Evolutionary conservation across 2,329 filamentous ascomycete species (phyloP).

Genomic region (Colletotrichum lupini): DNA sequence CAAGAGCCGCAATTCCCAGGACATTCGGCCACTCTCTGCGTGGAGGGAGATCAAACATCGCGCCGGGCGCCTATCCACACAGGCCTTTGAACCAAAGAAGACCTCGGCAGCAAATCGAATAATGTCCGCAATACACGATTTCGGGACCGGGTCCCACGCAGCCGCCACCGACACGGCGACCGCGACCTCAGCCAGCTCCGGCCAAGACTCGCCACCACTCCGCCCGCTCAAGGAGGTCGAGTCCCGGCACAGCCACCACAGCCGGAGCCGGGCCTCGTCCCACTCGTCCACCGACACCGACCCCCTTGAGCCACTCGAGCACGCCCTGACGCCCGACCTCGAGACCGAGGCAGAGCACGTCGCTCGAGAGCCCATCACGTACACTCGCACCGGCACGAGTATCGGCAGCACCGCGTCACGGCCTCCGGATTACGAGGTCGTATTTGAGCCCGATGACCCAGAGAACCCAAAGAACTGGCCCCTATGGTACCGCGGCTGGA

Average conservation of each 20-base stretch:
- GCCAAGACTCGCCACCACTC: slow-evolving; percentile 29
- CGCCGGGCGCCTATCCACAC: neutral
- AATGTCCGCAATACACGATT: slow-evolving; percentile 25
- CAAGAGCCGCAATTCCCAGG: neutral
- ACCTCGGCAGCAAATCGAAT: neutral
- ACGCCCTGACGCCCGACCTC: slow-evolving; percentile 49
- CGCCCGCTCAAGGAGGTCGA: slow-evolving; percentile 10
- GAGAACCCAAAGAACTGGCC: slow-evolving; percentile 77
- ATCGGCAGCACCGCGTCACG: slow-evolving; percentile 53
- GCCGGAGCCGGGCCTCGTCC: slow-evolving; percentile 15
- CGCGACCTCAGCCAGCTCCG: slow-evolving; percentile 16
- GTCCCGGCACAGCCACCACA: slow-evolving; percentile 30
- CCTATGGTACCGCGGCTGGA: slow-evolving; percentile 57
- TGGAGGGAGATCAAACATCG: neutral
- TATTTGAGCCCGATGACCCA: slow-evolving; percentile 73
- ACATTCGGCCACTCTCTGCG: neutral
- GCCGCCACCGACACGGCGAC: slow-evolving; percentile 20
- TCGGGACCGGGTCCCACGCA: slow-evolving; percentile 28
- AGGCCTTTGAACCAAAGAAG: neutral
- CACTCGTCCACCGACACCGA: slow-evolving; percentile 34
- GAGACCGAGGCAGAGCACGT: slow-evolving; percentile 52
- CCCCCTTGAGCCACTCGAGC: slow-evolving; percentile 47
- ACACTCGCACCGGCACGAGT: slow-evolving; percentile 51
- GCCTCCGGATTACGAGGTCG: slow-evolving; percentile 75
- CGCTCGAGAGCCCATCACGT: slow-evolving; percentile 53